phyloP scores from a whole-genome alignment of 495 filamentous ascomycete species.

The Aspergillus leporis region DNA sequence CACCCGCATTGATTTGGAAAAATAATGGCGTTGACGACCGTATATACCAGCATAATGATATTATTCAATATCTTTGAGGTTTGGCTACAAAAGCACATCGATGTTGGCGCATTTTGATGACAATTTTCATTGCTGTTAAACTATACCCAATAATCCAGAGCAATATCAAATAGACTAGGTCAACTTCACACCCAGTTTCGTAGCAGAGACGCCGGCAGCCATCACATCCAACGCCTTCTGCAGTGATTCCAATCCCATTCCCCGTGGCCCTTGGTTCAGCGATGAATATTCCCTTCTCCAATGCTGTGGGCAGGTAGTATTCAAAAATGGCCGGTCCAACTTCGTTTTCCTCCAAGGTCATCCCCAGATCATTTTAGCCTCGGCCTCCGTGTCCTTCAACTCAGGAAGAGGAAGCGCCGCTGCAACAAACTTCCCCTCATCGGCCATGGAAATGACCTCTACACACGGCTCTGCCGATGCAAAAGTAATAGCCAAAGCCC shows the following conservation, averaged over 20 bases:
- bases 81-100: neutral
- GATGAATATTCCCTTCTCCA: slow-evolving; percentile 22
- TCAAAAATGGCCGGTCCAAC: slow-evolving; percentile 39
- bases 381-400: slow-evolving; percentile 13
- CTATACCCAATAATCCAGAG: too few relatives aligned
- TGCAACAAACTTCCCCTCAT: slow-evolving; percentile 21
- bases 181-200: slow-evolving; percentile 40
- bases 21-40: slow-evolving; percentile 17
- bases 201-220: slow-evolving; percentile 36
- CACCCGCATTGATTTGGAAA: neutral
- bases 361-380: slow-evolving; percentile 18
- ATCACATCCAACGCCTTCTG: slow-evolving; percentile 40
- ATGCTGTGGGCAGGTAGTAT: slow-evolving; percentile 41
- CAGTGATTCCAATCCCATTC: slow-evolving; percentile 41
- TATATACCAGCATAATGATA: slow-evolving; percentile 13
- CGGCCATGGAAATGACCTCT: slow-evolving; percentile 15
- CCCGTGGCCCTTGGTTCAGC: slow-evolving; percentile 34
- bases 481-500: slow-evolving; percentile 20
- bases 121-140: too few relatives aligned
- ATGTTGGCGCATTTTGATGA: neutral
- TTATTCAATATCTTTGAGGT: neutral
- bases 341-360: slow-evolving; percentile 25
- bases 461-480: slow-evolving; percentile 16
- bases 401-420: slow-evolving; percentile 12
- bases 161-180: too few relatives aligned